Evolutionary conservation across 1,139 yeast species (phyloP).

Genomic region (Blastobotrys illinoisensis): DNA sequence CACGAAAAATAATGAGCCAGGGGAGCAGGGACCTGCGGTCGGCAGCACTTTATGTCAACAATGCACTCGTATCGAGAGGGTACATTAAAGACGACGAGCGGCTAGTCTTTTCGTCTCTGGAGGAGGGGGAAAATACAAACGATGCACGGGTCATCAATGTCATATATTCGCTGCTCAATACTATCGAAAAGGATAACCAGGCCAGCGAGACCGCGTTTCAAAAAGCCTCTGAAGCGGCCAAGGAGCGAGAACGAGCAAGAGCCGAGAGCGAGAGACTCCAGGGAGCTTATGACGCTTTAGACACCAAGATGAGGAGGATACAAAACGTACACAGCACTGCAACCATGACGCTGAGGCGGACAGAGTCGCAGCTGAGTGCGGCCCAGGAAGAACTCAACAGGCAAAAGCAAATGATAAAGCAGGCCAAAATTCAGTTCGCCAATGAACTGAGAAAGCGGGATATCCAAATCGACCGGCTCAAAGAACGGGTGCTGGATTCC

Average conservation of each 20-base stretch:
- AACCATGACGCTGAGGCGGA: not conserved
- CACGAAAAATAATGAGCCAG: constrained; percentile 2
- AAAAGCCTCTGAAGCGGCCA: not conserved
- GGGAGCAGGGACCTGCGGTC: constrained; percentile 18
- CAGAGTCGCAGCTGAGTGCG: not conserved
- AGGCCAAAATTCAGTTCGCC: constrained; percentile 21
- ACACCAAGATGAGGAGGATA: not conserved
- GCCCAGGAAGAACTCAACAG: constrained; percentile 4
- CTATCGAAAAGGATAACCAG: constrained; percentile 21
- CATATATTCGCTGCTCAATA: constrained; percentile 25
- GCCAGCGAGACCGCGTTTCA: constrained; percentile 11
- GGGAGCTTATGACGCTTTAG: not conserved
- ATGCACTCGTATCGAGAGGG: constrained; percentile 25
- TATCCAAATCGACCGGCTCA: constrained; percentile 22
- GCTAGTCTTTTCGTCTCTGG: constrained; percentile 17
- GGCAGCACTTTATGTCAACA: constrained; percentile 27
- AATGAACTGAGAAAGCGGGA: constrained; percentile 27
- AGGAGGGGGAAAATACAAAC: constrained; percentile 12
- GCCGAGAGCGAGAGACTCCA: not conserved
- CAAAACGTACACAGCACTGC: not conserved
- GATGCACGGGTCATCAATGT: constrained; percentile 27
- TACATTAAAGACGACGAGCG: constrained; percentile 24
- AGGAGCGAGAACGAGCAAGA: not conserved
- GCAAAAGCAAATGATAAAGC: constrained; percentile 14
- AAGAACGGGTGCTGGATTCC: constrained; percentile 21